phyloP scores from a whole-genome alignment of 495 filamentous ascomycete species.

The Beverwykella pulmonaria region DNA sequence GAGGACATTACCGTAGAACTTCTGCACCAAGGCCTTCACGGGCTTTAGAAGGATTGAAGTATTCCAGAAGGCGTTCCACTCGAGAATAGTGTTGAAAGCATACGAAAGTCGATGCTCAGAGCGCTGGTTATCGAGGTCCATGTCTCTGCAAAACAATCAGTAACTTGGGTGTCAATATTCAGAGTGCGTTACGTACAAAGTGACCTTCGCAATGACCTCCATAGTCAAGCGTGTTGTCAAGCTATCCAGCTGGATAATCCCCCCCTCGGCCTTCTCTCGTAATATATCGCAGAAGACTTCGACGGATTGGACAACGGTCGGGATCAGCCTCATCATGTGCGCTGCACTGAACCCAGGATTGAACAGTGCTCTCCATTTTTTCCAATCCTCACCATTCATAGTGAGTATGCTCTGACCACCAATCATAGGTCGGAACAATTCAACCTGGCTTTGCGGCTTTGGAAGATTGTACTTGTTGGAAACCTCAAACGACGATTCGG shows the following conservation, averaged over 20 bases:
- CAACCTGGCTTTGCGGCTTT: neutral
- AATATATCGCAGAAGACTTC: constrained; percentile 9
- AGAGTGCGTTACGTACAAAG: constrained; percentile 1
- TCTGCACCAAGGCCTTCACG: constrained; percentile 9
- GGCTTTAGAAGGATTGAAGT: constrained; percentile 15
- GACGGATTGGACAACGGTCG: constrained; percentile 6
- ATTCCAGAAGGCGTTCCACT: constrained; percentile 26
- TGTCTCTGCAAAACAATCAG: constrained; percentile 8
- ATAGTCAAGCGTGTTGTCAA: constrained; percentile 10
- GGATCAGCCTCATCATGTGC: neutral
- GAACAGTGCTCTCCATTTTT: constrained; percentile 15
- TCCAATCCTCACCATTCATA: constrained; percentile 25
- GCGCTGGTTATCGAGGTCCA: constrained; percentile 17
- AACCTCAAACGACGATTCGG: constrained; percentile 4
- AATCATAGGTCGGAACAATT: constrained; percentile 2
- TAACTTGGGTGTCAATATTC: neutral
- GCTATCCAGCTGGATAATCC: constrained; percentile 7
- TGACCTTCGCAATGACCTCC: constrained; percentile 16
- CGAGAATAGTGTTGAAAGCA: constrained; percentile 7
- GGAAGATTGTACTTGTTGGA: constrained; percentile 17
- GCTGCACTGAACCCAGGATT: constrained; percentile 24
- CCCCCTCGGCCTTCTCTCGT: neutral
- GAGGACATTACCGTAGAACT: constrained; percentile 12
- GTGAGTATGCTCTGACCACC: constrained; percentile 13
- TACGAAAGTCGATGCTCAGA: constrained; percentile 1